A percentile compares a stretch with the other conserved stretches of the same genome.
phyloP scores from a whole-genome alignment of 306 rosid genomes.

The Acmispon strigosus region DNA sequence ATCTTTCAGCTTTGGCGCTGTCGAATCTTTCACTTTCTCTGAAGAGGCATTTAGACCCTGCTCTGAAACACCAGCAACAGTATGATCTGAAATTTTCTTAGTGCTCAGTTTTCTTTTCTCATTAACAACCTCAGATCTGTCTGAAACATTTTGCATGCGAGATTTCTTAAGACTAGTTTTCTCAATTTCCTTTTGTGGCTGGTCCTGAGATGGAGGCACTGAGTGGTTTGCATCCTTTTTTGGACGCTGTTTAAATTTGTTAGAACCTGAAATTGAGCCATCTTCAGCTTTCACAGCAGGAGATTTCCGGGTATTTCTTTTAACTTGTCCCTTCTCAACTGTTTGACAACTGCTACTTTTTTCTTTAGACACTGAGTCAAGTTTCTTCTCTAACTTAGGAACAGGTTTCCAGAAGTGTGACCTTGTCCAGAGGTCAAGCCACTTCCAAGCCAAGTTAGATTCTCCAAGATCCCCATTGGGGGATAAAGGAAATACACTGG shows the following conservation, averaged over 20 bases:
- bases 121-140: conserved; percentile 24
- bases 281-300: conserved; percentile 27
- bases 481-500: conserved; percentile 28
- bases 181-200: conserved; percentile 29
- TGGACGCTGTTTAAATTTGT: conserved; percentile 22
- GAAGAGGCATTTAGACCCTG: conserved; percentile 19
- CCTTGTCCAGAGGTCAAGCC: conserved; percentile 54
- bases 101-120: conserved; percentile 33
- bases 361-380: conserved; percentile 13
- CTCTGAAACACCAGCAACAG: conserved; percentile 24
- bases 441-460: conserved; percentile 30
- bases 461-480: conserved; percentile 29
- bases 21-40: conserved; percentile 25
- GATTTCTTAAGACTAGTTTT: conserved; percentile 31
- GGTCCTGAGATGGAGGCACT: conserved; percentile 31
- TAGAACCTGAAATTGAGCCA: conserved; percentile 20
- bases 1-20: conserved; percentile 12
- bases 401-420: conserved; percentile 45
- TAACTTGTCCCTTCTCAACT: conserved; percentile 27
- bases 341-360: conserved; percentile 20
- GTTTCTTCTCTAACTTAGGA: conserved; percentile 17
- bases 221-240: conserved; percentile 28
- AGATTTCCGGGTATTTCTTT: conserved; percentile 31
- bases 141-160: conserved; percentile 23
- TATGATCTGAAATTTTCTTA: conserved; percentile 19